Conservation (phyloP, 2,329 filamentous ascomycete species). For the Pyrenophora tritici-repentis region DNA sequence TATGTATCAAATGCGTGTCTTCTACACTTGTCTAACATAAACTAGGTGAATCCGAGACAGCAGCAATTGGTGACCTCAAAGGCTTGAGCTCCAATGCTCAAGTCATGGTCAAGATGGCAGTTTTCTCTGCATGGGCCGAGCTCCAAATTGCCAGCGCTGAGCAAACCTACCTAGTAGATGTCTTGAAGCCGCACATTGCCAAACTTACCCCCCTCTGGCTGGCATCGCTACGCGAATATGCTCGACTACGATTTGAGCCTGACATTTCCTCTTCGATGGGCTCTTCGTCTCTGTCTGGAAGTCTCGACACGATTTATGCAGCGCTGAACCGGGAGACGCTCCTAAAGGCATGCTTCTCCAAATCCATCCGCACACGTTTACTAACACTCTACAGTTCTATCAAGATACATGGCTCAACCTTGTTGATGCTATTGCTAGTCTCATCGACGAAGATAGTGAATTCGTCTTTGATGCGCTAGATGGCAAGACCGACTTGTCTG, state of each 20-base stretch:
- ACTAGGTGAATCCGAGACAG: conserved; percentile 71
- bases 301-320: conserved; percentile 91
- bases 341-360: conserved; percentile 61
- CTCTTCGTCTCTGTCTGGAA: conserved; percentile 78
- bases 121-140: conserved; percentile 97
- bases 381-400: conserved; percentile 68
- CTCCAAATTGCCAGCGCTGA: conserved; percentile 93
- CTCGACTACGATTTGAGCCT: conserved; percentile 89
- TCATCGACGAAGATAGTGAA: conserved; percentile 96
- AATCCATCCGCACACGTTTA: not conserved
- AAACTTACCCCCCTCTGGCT: conserved; percentile 93
- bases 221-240: conserved; percentile 90
- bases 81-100: conserved; percentile 93
- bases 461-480: conserved; percentile 97
- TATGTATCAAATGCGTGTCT: conserved; percentile 34
- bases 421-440: conserved; percentile 93
- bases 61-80: conserved; percentile 88
- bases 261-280: conserved; percentile 92
- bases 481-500: conserved; percentile 65
- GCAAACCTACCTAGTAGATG: conserved; percentile 84
- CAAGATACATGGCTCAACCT: conserved; percentile 96
- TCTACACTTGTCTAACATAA: conserved; percentile 15
- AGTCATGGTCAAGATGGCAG: conserved; percentile 97
- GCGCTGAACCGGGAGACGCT: conserved; percentile 93
- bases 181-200: conserved; percentile 87